Percentiles rank a stretch among this genome's conserved stretches.
Evolutionary conservation across 805 yeast genomes (phyloP).

Genomic region (Suhomyces sp.): DNA sequence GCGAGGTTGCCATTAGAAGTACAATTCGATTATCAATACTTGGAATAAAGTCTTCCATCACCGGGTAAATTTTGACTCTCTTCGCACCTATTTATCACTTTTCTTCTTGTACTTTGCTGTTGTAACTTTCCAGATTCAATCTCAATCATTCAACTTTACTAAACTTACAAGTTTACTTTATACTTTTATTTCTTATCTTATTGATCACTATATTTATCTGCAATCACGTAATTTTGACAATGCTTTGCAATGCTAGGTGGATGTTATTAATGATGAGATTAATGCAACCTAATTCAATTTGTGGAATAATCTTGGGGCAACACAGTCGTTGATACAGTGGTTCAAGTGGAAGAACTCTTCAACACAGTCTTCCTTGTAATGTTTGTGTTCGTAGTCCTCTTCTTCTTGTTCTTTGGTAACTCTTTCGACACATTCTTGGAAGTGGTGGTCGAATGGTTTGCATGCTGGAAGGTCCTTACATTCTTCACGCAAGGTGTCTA

Average conservation of each 20-base stretch:
- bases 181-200: not conserved
- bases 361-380: conserved; percentile 93
- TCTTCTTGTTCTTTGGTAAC: conserved; percentile 86
- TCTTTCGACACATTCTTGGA: conserved; percentile 92
- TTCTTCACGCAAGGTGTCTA: conserved; percentile 45
- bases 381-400: conserved; percentile 73
- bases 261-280: not conserved
- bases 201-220: not conserved
- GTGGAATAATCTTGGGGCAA: conserved; percentile 84
- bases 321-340: conserved; percentile 89
- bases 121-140: too few species aligned
- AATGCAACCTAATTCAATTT: conserved; percentile 60
- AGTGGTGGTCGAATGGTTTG: conserved; percentile 78
- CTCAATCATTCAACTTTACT: not conserved
- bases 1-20: not conserved
- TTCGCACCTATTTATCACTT: too few species aligned
- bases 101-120: too few species aligned
- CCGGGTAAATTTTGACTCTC: too few species aligned
- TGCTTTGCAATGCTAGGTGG: not conserved
- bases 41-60: too few species aligned
- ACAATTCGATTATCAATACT: not conserved
- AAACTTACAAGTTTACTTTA: not conserved
- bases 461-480: conserved; percentile 68
- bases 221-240: not conserved
- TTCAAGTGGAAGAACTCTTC: conserved; percentile 97